Conservation (phyloP, 2,329 filamentous ascomycete genomes). For the Rhinocladiella similis region DNA sequence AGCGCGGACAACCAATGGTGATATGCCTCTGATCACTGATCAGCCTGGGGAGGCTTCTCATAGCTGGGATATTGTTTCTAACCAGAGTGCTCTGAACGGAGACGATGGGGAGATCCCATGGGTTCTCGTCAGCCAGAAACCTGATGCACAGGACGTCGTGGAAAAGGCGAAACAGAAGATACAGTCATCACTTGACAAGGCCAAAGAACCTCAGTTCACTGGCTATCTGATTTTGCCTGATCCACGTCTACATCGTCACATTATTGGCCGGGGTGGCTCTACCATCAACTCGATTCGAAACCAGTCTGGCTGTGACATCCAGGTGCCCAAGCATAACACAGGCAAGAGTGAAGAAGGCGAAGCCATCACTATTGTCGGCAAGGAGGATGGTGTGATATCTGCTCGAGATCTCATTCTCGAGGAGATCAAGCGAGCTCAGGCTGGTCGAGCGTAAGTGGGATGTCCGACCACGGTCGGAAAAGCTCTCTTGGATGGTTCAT, state of each 20-base stretch:
- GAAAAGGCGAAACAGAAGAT: conserved; percentile 78
- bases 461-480: background rate
- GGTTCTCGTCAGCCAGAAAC: conserved; percentile 70
- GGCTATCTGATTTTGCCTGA: conserved; percentile 91
- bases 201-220: conserved; percentile 54
- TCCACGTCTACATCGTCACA: conserved; percentile 81
- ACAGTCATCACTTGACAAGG: conserved; percentile 67
- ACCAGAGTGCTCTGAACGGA: conserved; percentile 22
- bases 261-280: conserved; percentile 84
- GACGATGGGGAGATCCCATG: conserved; percentile 63
- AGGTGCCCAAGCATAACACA: conserved; percentile 80
- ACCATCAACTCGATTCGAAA: conserved; percentile 92
- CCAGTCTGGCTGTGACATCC: conserved; percentile 90
- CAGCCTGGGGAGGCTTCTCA: conserved; percentile 70
- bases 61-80: conserved; percentile 74
- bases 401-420: conserved; percentile 87
- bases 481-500: background rate
- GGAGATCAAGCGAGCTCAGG: conserved; percentile 66
- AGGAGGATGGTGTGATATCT: conserved; percentile 75
- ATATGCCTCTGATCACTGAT: conserved; percentile 86
- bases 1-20: conserved; percentile 55
- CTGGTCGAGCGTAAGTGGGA: conserved; percentile 8
- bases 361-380: conserved; percentile 86
- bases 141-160: conserved; percentile 66
- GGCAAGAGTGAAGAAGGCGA: conserved; percentile 61